phyloP scores from a whole-genome alignment of 345 rosid species.

The Gossypium raimondii region DNA sequence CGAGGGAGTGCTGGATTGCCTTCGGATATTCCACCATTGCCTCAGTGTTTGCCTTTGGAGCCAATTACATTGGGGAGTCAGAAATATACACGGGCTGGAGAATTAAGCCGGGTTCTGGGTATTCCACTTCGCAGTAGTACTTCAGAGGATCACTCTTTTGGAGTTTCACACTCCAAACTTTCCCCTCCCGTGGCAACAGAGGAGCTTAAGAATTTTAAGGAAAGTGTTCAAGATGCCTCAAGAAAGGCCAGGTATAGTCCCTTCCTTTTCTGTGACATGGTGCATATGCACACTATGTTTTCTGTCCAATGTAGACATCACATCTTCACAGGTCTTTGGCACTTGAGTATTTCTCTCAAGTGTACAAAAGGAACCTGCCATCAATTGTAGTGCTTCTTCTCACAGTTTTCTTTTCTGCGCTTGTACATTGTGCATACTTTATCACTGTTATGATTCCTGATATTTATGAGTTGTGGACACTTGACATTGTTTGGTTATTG shows the following conservation, averaged over 20 bases:
- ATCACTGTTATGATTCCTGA: not conserved
- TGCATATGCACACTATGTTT: no score
- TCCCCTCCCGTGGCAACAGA: slow-evolving; percentile 63
- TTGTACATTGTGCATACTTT: not conserved
- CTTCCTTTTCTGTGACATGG: not conserved
- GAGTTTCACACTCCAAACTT: slow-evolving; percentile 50
- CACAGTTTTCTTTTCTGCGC: not conserved
- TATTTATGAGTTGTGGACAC: not conserved
- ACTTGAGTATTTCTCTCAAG: not conserved
- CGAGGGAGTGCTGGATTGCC: slow-evolving; percentile 45
- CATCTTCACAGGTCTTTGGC: not conserved
- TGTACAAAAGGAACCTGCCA: not conserved
- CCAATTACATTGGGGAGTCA: slow-evolving; percentile 70
- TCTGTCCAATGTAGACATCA: not conserved
- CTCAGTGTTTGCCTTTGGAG: slow-evolving; percentile 67
- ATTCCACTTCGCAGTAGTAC: slow-evolving; percentile 48
- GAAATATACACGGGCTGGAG: slow-evolving; percentile 64
- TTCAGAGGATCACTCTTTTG: slow-evolving; percentile 64
- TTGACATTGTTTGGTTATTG: slow-evolving; percentile 14
- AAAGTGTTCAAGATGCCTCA: slow-evolving; percentile 73
- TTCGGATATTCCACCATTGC: slow-evolving; percentile 57
- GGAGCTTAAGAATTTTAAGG: slow-evolving; percentile 84
- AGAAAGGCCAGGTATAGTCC: slow-evolving; percentile 71
- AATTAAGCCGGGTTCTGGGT: slow-evolving; percentile 72
- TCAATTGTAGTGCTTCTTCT: not conserved